Percentiles rank a stretch among this genome's conserved stretches.
Evolutionary conservation across 208 protist genomes (phyloP).

Genomic region (Trypanosoma lewisi): DNA sequence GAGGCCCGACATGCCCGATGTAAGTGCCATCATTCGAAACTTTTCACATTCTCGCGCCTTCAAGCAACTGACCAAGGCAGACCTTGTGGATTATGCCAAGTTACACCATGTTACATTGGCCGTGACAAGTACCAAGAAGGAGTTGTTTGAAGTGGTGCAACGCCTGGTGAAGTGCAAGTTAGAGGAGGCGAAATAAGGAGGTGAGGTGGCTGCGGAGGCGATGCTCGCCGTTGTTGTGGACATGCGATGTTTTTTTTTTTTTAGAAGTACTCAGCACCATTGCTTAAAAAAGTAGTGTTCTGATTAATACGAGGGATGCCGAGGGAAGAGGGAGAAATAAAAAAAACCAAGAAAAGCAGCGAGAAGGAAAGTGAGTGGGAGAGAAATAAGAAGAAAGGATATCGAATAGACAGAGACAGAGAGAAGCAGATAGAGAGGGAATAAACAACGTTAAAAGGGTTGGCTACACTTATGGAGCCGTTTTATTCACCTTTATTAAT

Average conservation of each 20-base stretch:
- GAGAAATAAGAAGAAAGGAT: not conserved
- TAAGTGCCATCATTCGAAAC: conserved; percentile 20
- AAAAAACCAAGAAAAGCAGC: not conserved
- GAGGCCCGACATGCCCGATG: not conserved
- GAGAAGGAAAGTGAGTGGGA: not conserved
- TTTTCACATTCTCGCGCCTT: conserved; percentile 9
- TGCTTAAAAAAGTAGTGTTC: not conserved
- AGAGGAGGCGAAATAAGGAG: too few species aligned
- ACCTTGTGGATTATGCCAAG: conserved; percentile 45
- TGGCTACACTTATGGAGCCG: not conserved
- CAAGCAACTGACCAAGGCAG: conserved; percentile 26
- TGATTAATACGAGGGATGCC: not conserved
- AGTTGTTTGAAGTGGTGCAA: conserved; percentile 54
- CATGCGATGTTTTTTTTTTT: not conserved
- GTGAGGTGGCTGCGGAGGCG: too few species aligned
- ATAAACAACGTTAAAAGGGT: too few species aligned
- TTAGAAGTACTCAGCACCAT: not conserved
- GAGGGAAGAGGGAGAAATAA: not conserved
- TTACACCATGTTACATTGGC: conserved; percentile 46
- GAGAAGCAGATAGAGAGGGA: not conserved
- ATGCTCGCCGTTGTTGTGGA: not conserved
- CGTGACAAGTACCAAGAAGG: conserved; percentile 44
- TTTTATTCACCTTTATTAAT: too few species aligned
- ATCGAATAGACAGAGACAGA: not conserved
- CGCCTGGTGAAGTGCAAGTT: conserved; percentile 21